Evolutionary conservation across 805 yeast species (phyloP).

Genomic region (Debaryomyces maramus): DNA sequence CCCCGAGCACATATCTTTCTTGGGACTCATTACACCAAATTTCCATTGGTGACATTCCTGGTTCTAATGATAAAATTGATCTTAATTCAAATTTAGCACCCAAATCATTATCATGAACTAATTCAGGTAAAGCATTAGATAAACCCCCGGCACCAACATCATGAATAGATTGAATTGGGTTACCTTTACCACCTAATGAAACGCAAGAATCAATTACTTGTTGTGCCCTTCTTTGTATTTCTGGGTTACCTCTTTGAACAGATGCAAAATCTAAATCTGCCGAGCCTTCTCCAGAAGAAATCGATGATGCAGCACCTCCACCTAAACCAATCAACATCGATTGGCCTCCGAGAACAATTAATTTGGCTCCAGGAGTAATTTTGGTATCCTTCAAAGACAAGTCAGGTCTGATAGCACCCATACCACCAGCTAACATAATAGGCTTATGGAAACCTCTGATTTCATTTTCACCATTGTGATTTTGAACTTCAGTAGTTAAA

Average conservation of each 20-base stretch:
- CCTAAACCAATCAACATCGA: slow-evolving; percentile 98
- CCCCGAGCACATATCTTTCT: slow-evolving; percentile 95
- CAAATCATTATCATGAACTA: slow-evolving; percentile 93
- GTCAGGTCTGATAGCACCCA: slow-evolving; percentile 94
- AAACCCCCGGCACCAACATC: slow-evolving; percentile 99
- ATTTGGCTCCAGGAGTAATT: slow-evolving; percentile 87
- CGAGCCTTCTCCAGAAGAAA: slow-evolving; percentile 94
- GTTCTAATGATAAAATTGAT: slow-evolving; percentile 85
- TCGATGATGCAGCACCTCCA: slow-evolving; percentile 99
- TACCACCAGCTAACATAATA: slow-evolving; percentile 98
- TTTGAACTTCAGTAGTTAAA: slow-evolving; percentile 73
- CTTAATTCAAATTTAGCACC: slow-evolving; percentile 94
- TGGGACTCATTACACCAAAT: slow-evolving; percentile 99
- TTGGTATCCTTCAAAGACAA: slow-evolving; percentile 83
- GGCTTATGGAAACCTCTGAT: slow-evolving; percentile 98
- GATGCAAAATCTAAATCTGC: slow-evolving; percentile 97
- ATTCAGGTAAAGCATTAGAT: slow-evolving; percentile 94
- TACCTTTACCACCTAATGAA: slow-evolving; percentile 61
- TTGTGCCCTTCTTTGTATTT: slow-evolving; percentile 98
- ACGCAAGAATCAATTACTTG: slow-evolving; percentile 95
- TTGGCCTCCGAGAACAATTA: slow-evolving; percentile 96
- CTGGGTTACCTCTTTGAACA: slow-evolving; percentile 99
- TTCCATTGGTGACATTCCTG: slow-evolving; percentile 99
- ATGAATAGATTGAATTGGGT: slow-evolving; percentile 91
- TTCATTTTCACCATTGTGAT: slow-evolving; percentile 62